Base-by-base conservation (phyloP, 495 filamentous ascomycete species). In the Aspergillus asperescens region DNA sequence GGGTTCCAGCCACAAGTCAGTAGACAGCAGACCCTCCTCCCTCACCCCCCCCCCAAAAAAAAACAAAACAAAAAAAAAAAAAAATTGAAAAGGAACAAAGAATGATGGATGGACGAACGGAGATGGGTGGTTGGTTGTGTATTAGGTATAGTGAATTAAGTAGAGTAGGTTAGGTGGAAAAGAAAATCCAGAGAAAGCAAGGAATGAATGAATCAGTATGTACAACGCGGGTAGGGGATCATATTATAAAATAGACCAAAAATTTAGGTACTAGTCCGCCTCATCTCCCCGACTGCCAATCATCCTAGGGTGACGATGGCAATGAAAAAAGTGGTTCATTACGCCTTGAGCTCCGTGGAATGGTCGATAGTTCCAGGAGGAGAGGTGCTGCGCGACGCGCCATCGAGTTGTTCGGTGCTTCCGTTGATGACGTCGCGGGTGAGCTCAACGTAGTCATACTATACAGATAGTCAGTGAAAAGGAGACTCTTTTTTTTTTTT, bases 391-490 rank as follows among this genome's bases (percentile, higher is more conserved):
- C 67, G 68, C 58, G 71, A 74, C 32, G 58, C 48, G 38, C 44
- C 51, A 12, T 72, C 69, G 10, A 52, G 54, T 43, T 41, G 35
- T 10, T 65, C 62, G 18, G 51, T 47, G 31, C 81, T 77, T 9
- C 83, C 74, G 57, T 81, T 83, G 52, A 88, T 73, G 41, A 95
- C 84, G 58, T 96, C 93, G 45, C 92, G 81, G 32, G 82, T 87
- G 53, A 96, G 75, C 72, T 97, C 92, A 58, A 97, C 92, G 59
- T 95, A 97, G 68, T 97, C 93, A 66, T 98, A 98, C 75, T 82
- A 52, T 40, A 15, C 5, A 34, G 18, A 27, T 18, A 25, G 29
- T 56, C 23, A 28, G 45, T 18, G 1, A 32, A 22, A 16, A 23
- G 39, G 3, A 16, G n/a, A n/a, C n/a, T n/a, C n/a, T n/a, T n/a